Evolutionary conservation across 148 eudicot genomes (phyloP).

Genomic region (Fagopyrum tataricum): DNA sequence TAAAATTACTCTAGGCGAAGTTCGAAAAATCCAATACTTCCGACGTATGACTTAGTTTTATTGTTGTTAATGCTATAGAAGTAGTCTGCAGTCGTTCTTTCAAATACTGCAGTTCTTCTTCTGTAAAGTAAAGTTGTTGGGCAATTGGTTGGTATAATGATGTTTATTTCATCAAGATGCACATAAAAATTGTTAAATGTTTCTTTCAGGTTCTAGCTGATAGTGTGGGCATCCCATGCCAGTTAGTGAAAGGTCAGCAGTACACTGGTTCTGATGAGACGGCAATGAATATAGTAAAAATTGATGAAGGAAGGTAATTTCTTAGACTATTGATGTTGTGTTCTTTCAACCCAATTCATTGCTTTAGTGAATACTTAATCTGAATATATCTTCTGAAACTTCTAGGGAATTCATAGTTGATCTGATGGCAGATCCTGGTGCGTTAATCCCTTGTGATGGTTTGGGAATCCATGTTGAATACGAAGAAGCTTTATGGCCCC

Average conservation of each 20-base stretch:
- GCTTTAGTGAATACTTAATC: not conserved
- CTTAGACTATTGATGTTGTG: not conserved
- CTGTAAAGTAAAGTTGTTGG: not conserved
- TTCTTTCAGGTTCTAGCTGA: slow-evolving; percentile 80
- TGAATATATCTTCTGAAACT: slow-evolving; percentile 5
- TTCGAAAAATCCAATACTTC: too few species aligned
- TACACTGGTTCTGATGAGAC: slow-evolving; percentile 77
- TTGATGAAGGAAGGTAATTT: slow-evolving; percentile 65
- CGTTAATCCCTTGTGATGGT: slow-evolving; percentile 78
- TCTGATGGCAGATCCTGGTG: slow-evolving; percentile 92
- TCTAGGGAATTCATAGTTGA: slow-evolving; percentile 95
- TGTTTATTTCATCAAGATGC: not conserved
- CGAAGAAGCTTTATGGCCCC: slow-evolving; percentile 37
- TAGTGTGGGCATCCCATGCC: slow-evolving; percentile 76
- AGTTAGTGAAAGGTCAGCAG: slow-evolving; percentile 75
- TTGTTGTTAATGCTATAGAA: not conserved
- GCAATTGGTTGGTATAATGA: not conserved
- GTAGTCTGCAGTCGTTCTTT: not conserved
- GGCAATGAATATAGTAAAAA: slow-evolving; percentile 74
- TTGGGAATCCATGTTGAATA: slow-evolving; percentile 36
- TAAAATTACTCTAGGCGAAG: too few species aligned
- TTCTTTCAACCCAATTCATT: slow-evolving; percentile 2
- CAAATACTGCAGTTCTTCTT: not conserved
- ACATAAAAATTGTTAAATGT: not conserved
- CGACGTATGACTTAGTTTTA: not conserved